Percentiles rank a stretch among this genome's conserved stretches.
Conservation (phyloP, 768 basidiomycete genomes). For the Sarcomyxa edulis region DNA sequence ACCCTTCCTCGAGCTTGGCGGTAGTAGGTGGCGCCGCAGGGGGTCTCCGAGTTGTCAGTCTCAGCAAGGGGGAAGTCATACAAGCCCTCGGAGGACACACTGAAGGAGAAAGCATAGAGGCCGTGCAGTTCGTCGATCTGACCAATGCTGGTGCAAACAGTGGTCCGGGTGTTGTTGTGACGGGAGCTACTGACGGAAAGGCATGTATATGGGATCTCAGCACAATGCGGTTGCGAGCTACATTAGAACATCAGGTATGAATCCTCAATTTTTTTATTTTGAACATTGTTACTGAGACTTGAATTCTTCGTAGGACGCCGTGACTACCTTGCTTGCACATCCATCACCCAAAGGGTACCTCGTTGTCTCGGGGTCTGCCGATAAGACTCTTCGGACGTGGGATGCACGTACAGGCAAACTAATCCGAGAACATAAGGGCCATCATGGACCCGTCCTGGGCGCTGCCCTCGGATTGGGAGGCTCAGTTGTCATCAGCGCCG, state of each 20-base stretch:
- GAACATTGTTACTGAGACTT: neutral
- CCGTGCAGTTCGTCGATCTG: constrained; percentile 78
- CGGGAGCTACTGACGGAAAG: constrained; percentile 91
- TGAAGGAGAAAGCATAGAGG: constrained; percentile 86
- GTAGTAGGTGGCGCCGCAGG: constrained; percentile 87
- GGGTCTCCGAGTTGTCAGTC: constrained; percentile 79
- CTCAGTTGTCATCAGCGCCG: constrained; percentile 76
- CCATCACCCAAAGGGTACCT: constrained; percentile 73
- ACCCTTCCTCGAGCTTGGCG: constrained; percentile 83
- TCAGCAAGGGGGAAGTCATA: constrained; percentile 83
- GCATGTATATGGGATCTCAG: constrained; percentile 92
- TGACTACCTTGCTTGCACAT: constrained; percentile 74
- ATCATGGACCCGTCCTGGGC: constrained; percentile 69
- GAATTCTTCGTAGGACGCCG: constrained; percentile 70
- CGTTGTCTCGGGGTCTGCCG: constrained; percentile 82
- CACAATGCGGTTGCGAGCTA: constrained; percentile 79
- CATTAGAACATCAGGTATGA: constrained; percentile 75
- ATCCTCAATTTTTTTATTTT: constrained; percentile 6
- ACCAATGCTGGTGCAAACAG: constrained; percentile 44
- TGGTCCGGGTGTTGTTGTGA: constrained; percentile 64
- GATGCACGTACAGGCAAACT: constrained; percentile 82
- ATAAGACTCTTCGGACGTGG: constrained; percentile 86
- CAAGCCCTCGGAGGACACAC: constrained; percentile 76
- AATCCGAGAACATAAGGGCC: constrained; percentile 77
- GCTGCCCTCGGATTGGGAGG: constrained; percentile 70